Evolutionary conservation across 2,329 filamentous ascomycete species (phyloP).

Genomic region (Aspergillus sp.): DNA sequence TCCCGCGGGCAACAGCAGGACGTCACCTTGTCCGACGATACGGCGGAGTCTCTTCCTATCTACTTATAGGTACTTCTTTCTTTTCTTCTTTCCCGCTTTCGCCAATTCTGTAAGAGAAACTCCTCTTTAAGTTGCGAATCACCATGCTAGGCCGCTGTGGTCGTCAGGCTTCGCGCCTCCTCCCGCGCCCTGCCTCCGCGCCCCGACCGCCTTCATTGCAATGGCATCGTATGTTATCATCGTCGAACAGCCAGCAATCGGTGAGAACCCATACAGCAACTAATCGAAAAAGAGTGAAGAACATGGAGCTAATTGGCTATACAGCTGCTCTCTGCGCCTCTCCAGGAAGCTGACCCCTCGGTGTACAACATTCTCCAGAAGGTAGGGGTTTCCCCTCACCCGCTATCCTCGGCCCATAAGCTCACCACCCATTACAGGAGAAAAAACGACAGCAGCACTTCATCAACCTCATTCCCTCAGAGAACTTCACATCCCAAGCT

Average conservation of each 20-base stretch:
- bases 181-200: constrained; percentile 29
- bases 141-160: constrained; percentile 37
- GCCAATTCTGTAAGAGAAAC: constrained; percentile 1
- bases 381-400: constrained; percentile 50
- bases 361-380: constrained; percentile 90
- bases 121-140: constrained; percentile 29
- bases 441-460: constrained; percentile 97
- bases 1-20: constrained; percentile 39
- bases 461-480: constrained; percentile 93
- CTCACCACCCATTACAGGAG: constrained; percentile 60
- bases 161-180: constrained; percentile 32
- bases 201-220: constrained; percentile 23
- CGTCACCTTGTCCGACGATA: constrained; percentile 20
- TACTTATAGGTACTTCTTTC: constrained; percentile 8
- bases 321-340: constrained; percentile 74
- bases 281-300: not conserved
- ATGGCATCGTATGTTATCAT: constrained; percentile 39
- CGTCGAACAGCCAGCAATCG: constrained; percentile 43
- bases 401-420: not conserved
- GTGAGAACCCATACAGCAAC: constrained; percentile 22
- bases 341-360: constrained; percentile 81
- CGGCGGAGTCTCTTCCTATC: constrained; percentile 19
- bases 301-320: not conserved
- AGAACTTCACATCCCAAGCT: constrained; percentile 93
- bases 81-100: constrained; percentile 13